phyloP scores from a whole-genome alignment of 78 protist species.

The Emiliania huxleyi region DNA sequence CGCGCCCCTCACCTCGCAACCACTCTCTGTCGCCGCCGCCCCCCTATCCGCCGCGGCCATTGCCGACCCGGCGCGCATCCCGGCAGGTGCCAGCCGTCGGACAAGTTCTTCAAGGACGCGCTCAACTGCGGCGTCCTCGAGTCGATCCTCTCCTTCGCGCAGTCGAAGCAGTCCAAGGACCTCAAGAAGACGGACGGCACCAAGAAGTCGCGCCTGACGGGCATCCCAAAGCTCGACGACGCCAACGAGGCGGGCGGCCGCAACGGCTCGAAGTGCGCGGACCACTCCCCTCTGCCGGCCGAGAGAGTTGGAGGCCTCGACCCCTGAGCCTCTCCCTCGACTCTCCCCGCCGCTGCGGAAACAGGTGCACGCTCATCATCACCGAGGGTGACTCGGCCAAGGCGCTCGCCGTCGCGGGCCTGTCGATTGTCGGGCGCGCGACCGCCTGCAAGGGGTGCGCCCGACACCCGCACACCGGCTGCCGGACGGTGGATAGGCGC shows the following conservation, averaged over 20 bases:
- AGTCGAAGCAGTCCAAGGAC: slow-evolving; percentile 65
- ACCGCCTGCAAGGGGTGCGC: no score
- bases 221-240: slow-evolving; percentile 87
- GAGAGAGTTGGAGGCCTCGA: no score
- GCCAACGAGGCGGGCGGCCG: slow-evolving; percentile 93
- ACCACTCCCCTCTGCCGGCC: no score
- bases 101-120: slow-evolving; percentile 54
- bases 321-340: no score
- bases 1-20: no score
- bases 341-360: no score
- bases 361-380: slow-evolving; percentile 98
- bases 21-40: no score
- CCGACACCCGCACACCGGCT: no score
- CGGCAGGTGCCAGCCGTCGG: no score
- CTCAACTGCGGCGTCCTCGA: slow-evolving; percentile 62
- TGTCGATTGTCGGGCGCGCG: slow-evolving; percentile 67
- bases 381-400: slow-evolving; percentile 99
- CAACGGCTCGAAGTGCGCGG: slow-evolving; percentile 58
- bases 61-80: no score
- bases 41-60: no score
- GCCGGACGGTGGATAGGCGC: no score
- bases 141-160: slow-evolving; percentile 60
- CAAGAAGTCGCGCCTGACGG: slow-evolving; percentile 32
- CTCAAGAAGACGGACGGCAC: slow-evolving; percentile 63
- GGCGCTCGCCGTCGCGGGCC: slow-evolving; percentile 79